Percentiles rank a stretch among this genome's conserved stretches.
phyloP scores from a whole-genome alignment of 768 basidiomycete species.

The Suillus subaureus region DNA sequence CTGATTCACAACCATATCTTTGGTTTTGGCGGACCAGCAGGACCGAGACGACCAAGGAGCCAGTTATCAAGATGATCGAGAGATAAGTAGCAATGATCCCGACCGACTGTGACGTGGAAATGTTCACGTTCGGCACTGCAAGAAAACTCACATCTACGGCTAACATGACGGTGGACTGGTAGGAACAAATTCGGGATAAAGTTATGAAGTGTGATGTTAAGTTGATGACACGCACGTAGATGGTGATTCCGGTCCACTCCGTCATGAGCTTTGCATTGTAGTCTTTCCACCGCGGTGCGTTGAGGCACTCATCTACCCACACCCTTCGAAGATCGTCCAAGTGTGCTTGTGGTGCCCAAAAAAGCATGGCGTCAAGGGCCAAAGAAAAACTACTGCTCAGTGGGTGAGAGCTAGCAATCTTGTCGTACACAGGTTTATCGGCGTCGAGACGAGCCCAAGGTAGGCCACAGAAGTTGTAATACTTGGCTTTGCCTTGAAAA shows the following conservation, averaged over 20 bases:
- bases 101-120: constrained; percentile 2
- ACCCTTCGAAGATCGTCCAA: constrained; percentile 21
- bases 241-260: constrained; percentile 15
- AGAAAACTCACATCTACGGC: constrained; percentile 37
- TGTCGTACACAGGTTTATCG: constrained; percentile 40
- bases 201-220: not conserved
- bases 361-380: constrained; percentile 8
- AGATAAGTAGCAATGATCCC: constrained; percentile 12
- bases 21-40: constrained; percentile 29
- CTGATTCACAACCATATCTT: constrained; percentile 31
- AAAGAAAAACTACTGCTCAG: constrained; percentile 5
- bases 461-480: constrained; percentile 51
- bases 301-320: constrained; percentile 12
- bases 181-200: too few species aligned
- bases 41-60: constrained; percentile 15
- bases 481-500: constrained; percentile 33
- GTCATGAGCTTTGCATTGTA: constrained; percentile 25
- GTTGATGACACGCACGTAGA: constrained; percentile 12
- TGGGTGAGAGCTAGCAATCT: constrained; percentile 1
- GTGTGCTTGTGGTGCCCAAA: constrained; percentile 31
- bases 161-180: constrained; percentile 37
- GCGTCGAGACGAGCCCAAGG: constrained; percentile 46
- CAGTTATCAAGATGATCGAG: constrained; percentile 13
- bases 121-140: constrained; percentile 37
- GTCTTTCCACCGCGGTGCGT: constrained; percentile 18